Evolutionary conservation across 225 moss, liverwort and hornwort species (phyloP).

Genomic region (Antitrichia curtipendula): DNA sequence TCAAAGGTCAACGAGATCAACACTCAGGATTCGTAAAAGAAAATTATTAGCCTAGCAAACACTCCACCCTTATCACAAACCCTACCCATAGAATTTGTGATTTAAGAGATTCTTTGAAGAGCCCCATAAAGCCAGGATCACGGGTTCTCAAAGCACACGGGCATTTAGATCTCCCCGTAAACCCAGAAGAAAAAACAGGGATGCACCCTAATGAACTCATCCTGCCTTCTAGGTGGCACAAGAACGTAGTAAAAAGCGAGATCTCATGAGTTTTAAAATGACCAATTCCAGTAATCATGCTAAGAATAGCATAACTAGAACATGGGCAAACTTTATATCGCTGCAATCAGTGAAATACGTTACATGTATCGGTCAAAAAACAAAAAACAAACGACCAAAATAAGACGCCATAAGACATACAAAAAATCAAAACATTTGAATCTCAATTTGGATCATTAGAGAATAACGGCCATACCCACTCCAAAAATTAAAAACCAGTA

Average conservation of each 20-base stretch:
- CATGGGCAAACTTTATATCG: background rate
- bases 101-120: background rate
- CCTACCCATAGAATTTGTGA: background rate
- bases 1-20: background rate
- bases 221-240: background rate
- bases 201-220: background rate
- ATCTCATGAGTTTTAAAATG: background rate
- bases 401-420: background rate
- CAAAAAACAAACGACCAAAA: background rate
- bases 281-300: background rate
- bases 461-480: background rate
- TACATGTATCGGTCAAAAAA: background rate
- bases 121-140: background rate
- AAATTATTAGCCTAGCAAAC: background rate
- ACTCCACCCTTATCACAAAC: background rate
- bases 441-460: background rate
- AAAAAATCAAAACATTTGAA: background rate
- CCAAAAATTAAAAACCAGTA: background rate
- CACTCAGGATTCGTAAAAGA: background rate
- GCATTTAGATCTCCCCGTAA: background rate
- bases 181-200: background rate
- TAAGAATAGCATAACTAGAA: background rate
- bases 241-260: background rate
- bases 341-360: background rate
- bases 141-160: background rate